Evolutionary conservation across 179 eudicot species (phyloP).

Genomic region (Camellia oleifera): DNA sequence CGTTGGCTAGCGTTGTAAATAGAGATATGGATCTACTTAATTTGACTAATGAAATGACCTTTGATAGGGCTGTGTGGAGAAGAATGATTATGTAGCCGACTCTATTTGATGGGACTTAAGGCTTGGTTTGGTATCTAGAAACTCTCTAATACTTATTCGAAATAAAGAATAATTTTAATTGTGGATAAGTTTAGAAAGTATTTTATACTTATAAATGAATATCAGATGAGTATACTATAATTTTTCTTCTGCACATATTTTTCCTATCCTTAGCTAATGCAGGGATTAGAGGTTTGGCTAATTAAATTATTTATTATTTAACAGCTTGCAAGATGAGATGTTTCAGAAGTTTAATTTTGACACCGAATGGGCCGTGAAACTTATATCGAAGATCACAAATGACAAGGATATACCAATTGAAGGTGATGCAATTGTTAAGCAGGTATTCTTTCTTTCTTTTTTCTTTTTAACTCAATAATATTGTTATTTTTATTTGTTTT

Average conservation of each 20-base stretch:
- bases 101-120: no score
- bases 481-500: background rate
- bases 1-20: no score
- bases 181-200: no score
- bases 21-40: no score
- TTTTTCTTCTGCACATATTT: background rate
- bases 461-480: background rate
- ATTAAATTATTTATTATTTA: conserved; percentile 13
- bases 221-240: no score
- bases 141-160: no score
- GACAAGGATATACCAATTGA: conserved; percentile 91
- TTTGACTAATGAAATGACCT: no score
- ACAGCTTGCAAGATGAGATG: conserved; percentile 98
- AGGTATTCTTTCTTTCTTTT: conserved; percentile 40
- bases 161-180: no score
- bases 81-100: no score
- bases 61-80: no score
- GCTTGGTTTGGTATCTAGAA: no score
- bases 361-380: conserved; percentile 84
- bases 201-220: no score
- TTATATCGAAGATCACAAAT: conserved; percentile 75
- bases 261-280: background rate
- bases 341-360: conserved; percentile 95
- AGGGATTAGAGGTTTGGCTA: background rate
- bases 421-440: conserved; percentile 73